Evolutionary conservation across 495 filamentous ascomycete species (phyloP).

Genomic region (Penicillium argentinense): DNA sequence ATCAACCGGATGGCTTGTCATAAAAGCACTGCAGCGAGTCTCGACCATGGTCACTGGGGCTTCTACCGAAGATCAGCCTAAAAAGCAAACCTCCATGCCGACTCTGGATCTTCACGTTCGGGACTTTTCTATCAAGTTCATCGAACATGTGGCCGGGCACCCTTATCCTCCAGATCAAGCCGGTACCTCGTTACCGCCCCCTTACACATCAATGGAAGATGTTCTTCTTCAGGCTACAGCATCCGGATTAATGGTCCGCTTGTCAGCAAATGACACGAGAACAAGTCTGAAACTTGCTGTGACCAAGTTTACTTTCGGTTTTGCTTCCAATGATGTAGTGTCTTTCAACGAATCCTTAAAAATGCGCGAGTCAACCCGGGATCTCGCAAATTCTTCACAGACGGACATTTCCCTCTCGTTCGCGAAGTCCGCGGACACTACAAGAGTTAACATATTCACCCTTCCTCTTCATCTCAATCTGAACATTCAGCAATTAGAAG

Average conservation of each 20-base stretch:
- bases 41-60: slow-evolving; percentile 37
- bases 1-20: slow-evolving; percentile 64
- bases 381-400: slow-evolving; percentile 55
- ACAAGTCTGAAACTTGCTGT: slow-evolving; percentile 40
- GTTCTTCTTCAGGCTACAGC: slow-evolving; percentile 33
- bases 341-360: slow-evolving; percentile 67
- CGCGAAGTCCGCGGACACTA: slow-evolving; percentile 47
- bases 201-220: slow-evolving; percentile 32
- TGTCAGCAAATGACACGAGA: slow-evolving; percentile 19
- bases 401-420: slow-evolving; percentile 66
- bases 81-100: slow-evolving; percentile 15
- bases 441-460: slow-evolving; percentile 72
- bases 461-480: slow-evolving; percentile 74
- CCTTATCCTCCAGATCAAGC: slow-evolving; percentile 21
- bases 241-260: slow-evolving; percentile 27
- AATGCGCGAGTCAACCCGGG: slow-evolving; percentile 70
- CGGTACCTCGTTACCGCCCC: slow-evolving; percentile 12
- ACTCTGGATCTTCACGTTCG: slow-evolving; percentile 53
- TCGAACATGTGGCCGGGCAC: slow-evolving; percentile 59
- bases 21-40: slow-evolving; percentile 57
- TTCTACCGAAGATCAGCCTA: slow-evolving; percentile 13
- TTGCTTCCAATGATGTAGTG: slow-evolving; percentile 69
- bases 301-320: slow-evolving; percentile 71
- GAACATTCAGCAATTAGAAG: slow-evolving; percentile 80
- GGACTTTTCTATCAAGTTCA: slow-evolving; percentile 60